Evolutionary conservation across 2,329 filamentous ascomycete species (phyloP), one percentile per base, ranked within the genome.

Genomic region (Fusarium nurragi): DNA sequence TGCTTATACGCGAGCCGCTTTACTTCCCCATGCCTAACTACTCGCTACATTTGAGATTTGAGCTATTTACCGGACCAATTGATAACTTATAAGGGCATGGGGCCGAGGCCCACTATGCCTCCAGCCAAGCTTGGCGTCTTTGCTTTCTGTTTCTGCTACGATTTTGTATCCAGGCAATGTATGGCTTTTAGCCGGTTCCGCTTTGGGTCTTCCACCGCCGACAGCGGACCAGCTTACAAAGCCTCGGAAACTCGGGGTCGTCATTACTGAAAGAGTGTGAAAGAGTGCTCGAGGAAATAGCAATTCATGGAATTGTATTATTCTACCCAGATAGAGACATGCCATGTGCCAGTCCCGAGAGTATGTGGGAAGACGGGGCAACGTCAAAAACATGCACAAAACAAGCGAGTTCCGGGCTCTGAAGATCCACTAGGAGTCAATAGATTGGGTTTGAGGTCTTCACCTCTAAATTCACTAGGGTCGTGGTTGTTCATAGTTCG

Each of bases 271-370:
- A 12, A 28, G n/a, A n/a, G n/a, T n/a, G n/a, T n/a, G n/a, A n/a
- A n/a, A n/a, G n/a, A n/a, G n/a, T n/a, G n/a, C n/a, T 4, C 14
- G 78, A 84, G n/a, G 84, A 69, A 84, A 88, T 53, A 75, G 88
- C 3, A 81, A 81, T 0, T 89, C 16, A 28, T n/a, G 16, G 21
- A 89, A 83, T 67, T 78, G 88, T 4, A 82, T 88, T 2, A 18
- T 30, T 9, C 22, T 22, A 88, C 64, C 86, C 86, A 0, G 67
- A 80, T 10, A 16, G 11, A 12, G 5, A 9, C 26, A n/a, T 45
- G 13, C 25, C 19, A 18, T 8, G 18, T 19, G 4, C 9, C 9
- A 4, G 19, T 6, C 6, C 9, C 9, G 14, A 8, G 30, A 8
- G 8, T n/a, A 6, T n/a, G 23, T 32, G 7, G 6, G 37, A 26